Conservation (phyloP, 169 alveolate genomes). For the Eimeria acervulina region DNA sequence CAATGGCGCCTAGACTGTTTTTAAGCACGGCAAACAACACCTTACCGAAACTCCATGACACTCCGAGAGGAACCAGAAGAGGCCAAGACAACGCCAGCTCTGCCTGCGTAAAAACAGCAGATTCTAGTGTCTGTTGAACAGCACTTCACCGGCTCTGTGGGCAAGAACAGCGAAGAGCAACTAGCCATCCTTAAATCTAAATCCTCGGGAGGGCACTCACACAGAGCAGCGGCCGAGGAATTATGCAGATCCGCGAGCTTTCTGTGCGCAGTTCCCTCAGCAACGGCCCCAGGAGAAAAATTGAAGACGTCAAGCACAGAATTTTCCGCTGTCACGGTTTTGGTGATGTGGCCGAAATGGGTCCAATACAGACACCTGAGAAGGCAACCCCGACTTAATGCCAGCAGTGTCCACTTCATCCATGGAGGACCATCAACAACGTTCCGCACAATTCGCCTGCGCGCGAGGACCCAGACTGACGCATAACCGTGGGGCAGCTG, state of each 20-base stretch:
- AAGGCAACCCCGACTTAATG: not conserved
- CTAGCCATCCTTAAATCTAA: not conserved
- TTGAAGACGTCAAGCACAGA: conserved; percentile 40
- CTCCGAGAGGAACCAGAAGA: conserved; percentile 47
- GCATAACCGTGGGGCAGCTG: not conserved
- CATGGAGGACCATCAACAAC: not conserved
- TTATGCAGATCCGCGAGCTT: conserved; percentile 55
- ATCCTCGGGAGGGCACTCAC: not conserved
- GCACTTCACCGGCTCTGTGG: not conserved
- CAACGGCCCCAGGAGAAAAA: conserved; percentile 55
- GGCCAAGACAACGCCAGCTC: conserved; percentile 66
- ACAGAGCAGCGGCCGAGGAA: conserved; percentile 57
- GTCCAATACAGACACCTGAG: conserved; percentile 70
- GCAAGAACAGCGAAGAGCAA: not conserved
- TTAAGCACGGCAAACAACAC: not conserved
- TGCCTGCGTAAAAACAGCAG: conserved; percentile 40
- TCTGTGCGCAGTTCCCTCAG: conserved; percentile 67
- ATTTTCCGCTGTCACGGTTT: conserved; percentile 61
- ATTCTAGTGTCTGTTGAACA: not conserved
- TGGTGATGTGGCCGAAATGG: conserved; percentile 51
- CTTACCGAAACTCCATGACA: conserved; percentile 65
- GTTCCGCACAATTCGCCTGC: not conserved
- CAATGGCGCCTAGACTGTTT: not conserved
- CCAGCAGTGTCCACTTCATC: not conserved
- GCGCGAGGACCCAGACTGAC: not conserved